Evolutionary conservation across 345 rosid genomes (phyloP).

Genomic region (Brassica juncea): DNA sequence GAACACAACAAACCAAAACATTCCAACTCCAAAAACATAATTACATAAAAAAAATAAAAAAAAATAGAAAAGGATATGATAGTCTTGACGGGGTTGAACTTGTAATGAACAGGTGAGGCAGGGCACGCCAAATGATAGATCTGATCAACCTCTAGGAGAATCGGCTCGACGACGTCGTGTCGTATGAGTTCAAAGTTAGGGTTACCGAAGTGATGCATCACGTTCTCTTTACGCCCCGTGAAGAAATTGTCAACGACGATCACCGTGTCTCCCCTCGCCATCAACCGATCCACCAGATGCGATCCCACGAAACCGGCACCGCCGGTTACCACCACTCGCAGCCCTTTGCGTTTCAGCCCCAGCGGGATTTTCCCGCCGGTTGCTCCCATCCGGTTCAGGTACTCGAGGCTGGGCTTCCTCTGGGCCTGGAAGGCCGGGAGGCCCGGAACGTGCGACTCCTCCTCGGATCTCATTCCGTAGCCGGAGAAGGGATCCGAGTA

Average conservation of each 20-base stretch:
- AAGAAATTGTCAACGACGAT: conserved; percentile 81
- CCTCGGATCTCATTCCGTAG: conserved; percentile 35
- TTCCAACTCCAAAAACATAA: background rate
- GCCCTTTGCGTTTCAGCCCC: conserved; percentile 56
- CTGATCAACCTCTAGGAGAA: conserved; percentile 84
- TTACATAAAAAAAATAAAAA: background rate
- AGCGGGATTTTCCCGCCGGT: conserved; percentile 56
- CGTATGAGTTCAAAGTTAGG: conserved; percentile 75
- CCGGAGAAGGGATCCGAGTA: conserved; percentile 28
- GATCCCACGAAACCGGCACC: conserved; percentile 93
- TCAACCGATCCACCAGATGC: conserved; percentile 85
- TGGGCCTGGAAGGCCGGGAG: conserved; percentile 35
- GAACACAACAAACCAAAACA: conserved; percentile 14
- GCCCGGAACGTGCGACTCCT: conserved; percentile 29
- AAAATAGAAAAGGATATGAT: conserved; percentile 62
- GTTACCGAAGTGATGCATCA: conserved; percentile 72
- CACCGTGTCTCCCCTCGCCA: conserved; percentile 72
- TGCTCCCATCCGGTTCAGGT: conserved; percentile 33
- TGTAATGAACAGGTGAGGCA: conserved; percentile 88
- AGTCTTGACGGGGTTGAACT: conserved; percentile 87
- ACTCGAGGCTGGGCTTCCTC: conserved; percentile 33
- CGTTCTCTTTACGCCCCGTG: conserved; percentile 74
- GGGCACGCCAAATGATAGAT: conserved; percentile 92
- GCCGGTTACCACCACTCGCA: conserved; percentile 71
- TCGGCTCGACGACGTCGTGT: conserved; percentile 82